phyloP scores from a whole-genome alignment of 768 basidiomycete genomes.

The Tephrocybe sp. region DNA sequence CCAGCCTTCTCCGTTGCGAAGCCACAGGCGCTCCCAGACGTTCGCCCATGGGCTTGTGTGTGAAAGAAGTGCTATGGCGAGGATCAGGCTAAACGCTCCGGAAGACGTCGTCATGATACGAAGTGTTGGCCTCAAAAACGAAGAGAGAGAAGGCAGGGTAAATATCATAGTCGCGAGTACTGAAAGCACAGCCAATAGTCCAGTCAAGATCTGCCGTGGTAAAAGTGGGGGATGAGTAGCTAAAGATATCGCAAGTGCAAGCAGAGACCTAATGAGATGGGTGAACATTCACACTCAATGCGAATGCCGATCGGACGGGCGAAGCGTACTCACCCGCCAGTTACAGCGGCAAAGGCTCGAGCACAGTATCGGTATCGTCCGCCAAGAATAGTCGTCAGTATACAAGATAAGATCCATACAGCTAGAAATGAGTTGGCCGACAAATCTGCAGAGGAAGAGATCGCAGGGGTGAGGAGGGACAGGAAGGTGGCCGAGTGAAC shows the following conservation, averaged over 20 bases:
- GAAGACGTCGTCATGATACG: slow-evolving; percentile 50
- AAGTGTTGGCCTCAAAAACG: slow-evolving; percentile 43
- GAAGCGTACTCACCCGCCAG: slow-evolving; percentile 49
- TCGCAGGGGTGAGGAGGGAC: slow-evolving; percentile 51
- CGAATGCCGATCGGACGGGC: not conserved
- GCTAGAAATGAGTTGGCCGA: slow-evolving; percentile 52
- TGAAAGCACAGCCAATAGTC: slow-evolving; percentile 39
- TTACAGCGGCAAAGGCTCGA: slow-evolving; percentile 43
- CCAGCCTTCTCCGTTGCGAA: slow-evolving; percentile 47
- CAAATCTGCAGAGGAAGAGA: slow-evolving; percentile 41
- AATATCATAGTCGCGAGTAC: slow-evolving; percentile 38
- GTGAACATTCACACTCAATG: slow-evolving; percentile 24
- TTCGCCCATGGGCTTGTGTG: slow-evolving; percentile 54
- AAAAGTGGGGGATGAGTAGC: slow-evolving; percentile 28
- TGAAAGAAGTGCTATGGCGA: slow-evolving; percentile 54
- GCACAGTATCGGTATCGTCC: slow-evolving; percentile 56
- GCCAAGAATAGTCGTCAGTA: slow-evolving; percentile 45
- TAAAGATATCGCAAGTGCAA: slow-evolving; percentile 17
- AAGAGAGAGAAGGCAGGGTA: slow-evolving; percentile 43
- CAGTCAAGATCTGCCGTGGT: slow-evolving; percentile 38
- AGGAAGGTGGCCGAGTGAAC: slow-evolving; percentile 63
- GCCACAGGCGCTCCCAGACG: slow-evolving; percentile 61
- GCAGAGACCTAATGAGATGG: slow-evolving; percentile 28
- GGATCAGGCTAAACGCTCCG: slow-evolving; percentile 55
- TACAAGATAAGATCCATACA: slow-evolving; percentile 54